Conservation (phyloP, 2,329 filamentous ascomycete species). For the Aureobasidium lini region DNA sequence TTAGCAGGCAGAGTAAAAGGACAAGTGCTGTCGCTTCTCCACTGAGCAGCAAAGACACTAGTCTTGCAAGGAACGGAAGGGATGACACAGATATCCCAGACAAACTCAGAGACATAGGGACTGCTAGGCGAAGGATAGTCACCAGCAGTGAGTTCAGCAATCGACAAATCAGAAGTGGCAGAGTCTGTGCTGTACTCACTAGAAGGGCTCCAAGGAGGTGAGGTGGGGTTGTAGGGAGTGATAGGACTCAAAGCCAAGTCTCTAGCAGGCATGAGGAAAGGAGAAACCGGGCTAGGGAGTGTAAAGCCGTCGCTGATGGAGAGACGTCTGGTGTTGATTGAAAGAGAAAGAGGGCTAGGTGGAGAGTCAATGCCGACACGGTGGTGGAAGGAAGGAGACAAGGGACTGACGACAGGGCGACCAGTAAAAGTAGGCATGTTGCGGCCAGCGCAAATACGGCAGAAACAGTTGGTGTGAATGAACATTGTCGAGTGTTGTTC, state of each 20-base stretch:
- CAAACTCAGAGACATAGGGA: neutral
- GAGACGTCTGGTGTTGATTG: neutral
- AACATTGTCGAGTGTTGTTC: neutral
- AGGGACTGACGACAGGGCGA: neutral
- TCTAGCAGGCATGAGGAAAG: neutral
- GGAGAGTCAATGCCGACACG: neutral
- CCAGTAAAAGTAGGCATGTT: neutral
- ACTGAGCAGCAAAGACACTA: neutral
- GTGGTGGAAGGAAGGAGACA: neutral
- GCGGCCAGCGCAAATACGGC: constrained; percentile 10
- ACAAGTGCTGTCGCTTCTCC: neutral
- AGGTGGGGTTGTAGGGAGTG: neutral
- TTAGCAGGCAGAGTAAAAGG: neutral
- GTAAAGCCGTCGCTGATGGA: neutral
- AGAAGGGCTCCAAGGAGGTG: neutral
- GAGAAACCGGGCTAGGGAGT: neutral
- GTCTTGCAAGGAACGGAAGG: neutral
- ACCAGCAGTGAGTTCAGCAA: neutral
- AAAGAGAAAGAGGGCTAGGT: neutral
- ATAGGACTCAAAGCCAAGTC: neutral
- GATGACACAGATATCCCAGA: neutral
- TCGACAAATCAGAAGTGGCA: neutral
- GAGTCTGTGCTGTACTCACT: neutral
- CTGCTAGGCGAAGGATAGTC: neutral
- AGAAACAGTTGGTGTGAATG: neutral